phyloP scores from a whole-genome alignment of 2,329 filamentous ascomycete genomes.

The Curvularia spicifera region DNA sequence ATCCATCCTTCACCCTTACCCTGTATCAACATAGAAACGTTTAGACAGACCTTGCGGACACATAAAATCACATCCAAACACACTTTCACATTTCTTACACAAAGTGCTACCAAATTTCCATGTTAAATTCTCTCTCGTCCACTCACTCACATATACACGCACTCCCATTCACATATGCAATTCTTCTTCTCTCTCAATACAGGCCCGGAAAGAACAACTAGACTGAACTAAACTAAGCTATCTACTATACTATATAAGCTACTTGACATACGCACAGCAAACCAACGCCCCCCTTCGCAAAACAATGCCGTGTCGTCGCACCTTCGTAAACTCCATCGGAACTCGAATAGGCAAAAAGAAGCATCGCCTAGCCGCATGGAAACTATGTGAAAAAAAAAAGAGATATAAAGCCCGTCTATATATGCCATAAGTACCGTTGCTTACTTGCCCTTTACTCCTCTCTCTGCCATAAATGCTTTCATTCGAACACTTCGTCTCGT shows the following conservation, averaged over 20 bases:
- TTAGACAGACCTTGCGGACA: too few relatives aligned
- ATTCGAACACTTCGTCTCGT: constrained; percentile 16
- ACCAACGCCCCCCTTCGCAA: too few relatives aligned
- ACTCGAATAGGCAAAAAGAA: constrained; percentile 12
- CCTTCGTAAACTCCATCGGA: background rate
- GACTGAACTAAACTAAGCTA: constrained; percentile 25
- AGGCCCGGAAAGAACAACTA: too few relatives aligned
- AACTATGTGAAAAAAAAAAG: background rate
- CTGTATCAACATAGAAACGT: too few relatives aligned
- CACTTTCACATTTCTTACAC: too few relatives aligned
- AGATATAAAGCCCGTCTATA: constrained; percentile 39
- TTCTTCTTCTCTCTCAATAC: too few relatives aligned
- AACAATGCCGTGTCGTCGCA: background rate
- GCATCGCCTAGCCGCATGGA: background rate
- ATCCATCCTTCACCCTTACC: too few relatives aligned
- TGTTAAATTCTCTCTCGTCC: too few relatives aligned
- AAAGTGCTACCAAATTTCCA: too few relatives aligned
- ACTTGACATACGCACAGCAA: background rate
- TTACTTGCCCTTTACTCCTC: background rate
- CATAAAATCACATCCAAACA: too few relatives aligned
- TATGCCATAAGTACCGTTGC: constrained; percentile 33
- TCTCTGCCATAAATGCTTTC: constrained; percentile 32
- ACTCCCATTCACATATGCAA: too few relatives aligned
- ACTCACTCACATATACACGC: too few relatives aligned
- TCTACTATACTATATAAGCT: constrained; percentile 38